These are phyloP conservation scores for Aspergillus egyptiacus DNA, from an alignment of 495 filamentous ascomycete genomes.

Conservation along the genomic window DNA sequence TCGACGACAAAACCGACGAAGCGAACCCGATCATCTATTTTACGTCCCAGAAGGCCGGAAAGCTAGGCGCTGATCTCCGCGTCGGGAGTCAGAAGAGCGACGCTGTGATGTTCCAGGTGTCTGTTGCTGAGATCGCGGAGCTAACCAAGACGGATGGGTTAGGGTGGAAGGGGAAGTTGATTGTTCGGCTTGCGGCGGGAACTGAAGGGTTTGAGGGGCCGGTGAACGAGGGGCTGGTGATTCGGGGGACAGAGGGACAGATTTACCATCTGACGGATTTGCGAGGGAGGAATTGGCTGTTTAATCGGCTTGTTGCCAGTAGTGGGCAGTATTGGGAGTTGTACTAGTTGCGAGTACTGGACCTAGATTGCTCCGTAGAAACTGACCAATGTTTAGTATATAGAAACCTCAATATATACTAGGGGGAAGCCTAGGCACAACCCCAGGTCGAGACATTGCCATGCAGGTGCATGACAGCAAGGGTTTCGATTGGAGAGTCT, in stretches of 20 bases:
- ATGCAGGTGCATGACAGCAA: too few species aligned
- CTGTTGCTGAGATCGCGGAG: slow-evolving; percentile 55
- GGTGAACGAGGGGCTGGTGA: slow-evolving; percentile 72
- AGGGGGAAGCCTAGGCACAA: too few species aligned
- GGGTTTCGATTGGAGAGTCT: too few species aligned
- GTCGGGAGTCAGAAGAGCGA: slow-evolving; percentile 44
- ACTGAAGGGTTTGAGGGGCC: slow-evolving; percentile 23
- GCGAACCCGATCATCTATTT: slow-evolving; percentile 36
- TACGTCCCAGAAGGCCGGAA: slow-evolving; percentile 39
- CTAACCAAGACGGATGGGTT: slow-evolving; percentile 77
- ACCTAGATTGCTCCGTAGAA: too few species aligned
- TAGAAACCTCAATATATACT: too few species aligned
- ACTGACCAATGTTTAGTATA: too few species aligned
- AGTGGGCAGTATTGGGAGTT: slow-evolving; percentile 83
- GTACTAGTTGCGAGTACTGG: slow-evolving; percentile 54
- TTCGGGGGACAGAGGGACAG: slow-evolving; percentile 48
- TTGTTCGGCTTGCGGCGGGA: slow-evolving; percentile 73
- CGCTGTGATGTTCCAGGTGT: slow-evolving; percentile 41
- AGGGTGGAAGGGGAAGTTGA: slow-evolving; percentile 82
- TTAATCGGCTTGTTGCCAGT: slow-evolving; percentile 76
- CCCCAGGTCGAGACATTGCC: too few species aligned
- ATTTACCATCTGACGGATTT: slow-evolving; percentile 63
- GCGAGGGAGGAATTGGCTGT: slow-evolving; percentile 69
- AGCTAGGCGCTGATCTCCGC: slow-evolving; percentile 25
- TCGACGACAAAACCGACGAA: slow-evolving; percentile 37